Evolutionary conservation across 345 rosid genomes (phyloP).

Genomic region (Sisymbrium irio): DNA sequence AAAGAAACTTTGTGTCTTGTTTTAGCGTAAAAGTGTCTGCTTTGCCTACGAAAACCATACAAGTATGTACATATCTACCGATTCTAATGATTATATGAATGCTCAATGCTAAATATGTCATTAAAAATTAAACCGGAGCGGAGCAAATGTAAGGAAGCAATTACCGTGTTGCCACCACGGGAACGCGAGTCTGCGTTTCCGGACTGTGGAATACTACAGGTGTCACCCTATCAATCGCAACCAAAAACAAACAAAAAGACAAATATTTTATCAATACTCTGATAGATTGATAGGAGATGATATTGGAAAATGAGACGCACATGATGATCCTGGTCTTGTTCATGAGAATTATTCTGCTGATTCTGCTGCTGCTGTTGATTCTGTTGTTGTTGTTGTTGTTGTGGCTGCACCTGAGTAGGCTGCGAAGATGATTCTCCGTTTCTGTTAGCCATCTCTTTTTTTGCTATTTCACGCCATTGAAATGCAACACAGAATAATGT

Average conservation of each 20-base stretch:
- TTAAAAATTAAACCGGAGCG: neutral
- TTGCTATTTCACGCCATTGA: constrained; percentile 24
- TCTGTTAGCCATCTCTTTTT: constrained; percentile 49
- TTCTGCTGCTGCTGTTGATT: constrained; percentile 14
- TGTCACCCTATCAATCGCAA: constrained; percentile 42
- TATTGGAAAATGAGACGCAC: neutral
- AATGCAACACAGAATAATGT: neutral
- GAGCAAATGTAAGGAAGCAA: neutral
- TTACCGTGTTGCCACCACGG: constrained; percentile 55
- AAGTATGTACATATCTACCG: neutral
- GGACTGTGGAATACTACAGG: constrained; percentile 34
- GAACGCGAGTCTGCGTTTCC: constrained; percentile 37
- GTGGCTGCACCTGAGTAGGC: constrained; percentile 35
- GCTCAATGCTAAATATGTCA: neutral
- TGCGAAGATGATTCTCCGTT: constrained; percentile 45
- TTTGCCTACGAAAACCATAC: too few species aligned
- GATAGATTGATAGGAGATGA: neutral
- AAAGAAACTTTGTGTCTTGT: too few species aligned
- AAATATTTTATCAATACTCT: neutral
- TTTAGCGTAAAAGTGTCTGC: too few species aligned
- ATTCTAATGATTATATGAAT: neutral
- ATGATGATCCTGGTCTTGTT: constrained; percentile 11
- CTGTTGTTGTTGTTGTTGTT: constrained; percentile 4
- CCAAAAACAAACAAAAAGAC: neutral
- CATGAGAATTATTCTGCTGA: neutral